Conservation (phyloP, 2,329 filamentous ascomycete genomes). For the Talaromyces albobiverticillius region DNA sequence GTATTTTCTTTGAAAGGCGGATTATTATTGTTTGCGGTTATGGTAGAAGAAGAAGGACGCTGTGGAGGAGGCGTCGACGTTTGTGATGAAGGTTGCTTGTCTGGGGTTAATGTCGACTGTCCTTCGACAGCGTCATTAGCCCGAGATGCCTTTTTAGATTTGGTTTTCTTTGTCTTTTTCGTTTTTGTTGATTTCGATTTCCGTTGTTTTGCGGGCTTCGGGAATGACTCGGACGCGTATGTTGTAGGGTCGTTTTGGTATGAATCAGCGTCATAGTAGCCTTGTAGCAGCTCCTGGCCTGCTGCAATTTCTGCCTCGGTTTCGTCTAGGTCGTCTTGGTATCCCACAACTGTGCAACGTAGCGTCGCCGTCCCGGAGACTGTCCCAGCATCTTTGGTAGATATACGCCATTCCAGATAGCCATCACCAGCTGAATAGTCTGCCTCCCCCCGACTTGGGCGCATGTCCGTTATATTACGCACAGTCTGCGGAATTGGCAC, state of each 20-base stretch:
- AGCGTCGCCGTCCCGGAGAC: conserved; percentile 69
- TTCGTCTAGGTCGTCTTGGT: conserved; percentile 50
- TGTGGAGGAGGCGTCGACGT: conserved; percentile 6
- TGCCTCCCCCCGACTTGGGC: conserved; percentile 78
- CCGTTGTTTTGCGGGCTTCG: conserved; percentile 21
- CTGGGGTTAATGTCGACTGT: conserved; percentile 15
- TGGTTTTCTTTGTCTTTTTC: conserved; percentile 21
- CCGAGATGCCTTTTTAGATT: conserved; percentile 24
- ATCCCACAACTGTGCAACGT: conserved; percentile 75
- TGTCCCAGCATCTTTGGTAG: conserved; percentile 69
- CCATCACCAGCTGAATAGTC: conserved; percentile 72
- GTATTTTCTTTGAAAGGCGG: conserved; percentile 17
- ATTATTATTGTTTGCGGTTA: conserved; percentile 13
- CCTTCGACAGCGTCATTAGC: conserved; percentile 9
- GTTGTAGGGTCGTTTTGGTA: conserved; percentile 23
- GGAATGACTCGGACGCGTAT: conserved; percentile 21
- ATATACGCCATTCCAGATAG: conserved; percentile 77
- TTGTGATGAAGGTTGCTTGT: conserved; percentile 18
- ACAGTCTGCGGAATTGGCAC: conserved; percentile 77
- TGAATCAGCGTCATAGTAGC: conserved; percentile 42
- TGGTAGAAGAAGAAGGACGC: not conserved
- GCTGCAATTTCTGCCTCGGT: conserved; percentile 30
- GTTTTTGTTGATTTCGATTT: conserved; percentile 32
- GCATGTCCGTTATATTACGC: conserved; percentile 77
- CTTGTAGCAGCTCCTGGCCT: conserved; percentile 40